Base-by-base conservation (phyloP, 305 asterid species). In the Fraxinus angustifolia region DNA sequence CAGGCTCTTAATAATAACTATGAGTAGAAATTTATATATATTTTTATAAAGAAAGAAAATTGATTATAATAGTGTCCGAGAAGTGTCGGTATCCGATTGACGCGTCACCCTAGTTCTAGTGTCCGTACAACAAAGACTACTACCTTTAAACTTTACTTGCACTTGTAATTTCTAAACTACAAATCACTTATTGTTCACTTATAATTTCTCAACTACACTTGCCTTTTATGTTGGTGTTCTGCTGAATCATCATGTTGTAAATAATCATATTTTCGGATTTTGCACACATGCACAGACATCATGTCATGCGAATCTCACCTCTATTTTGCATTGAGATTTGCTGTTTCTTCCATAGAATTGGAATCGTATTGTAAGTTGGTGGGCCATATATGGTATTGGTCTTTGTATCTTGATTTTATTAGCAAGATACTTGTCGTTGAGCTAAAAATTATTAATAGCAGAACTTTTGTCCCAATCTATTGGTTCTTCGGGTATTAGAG, bases 331-430 rank as follows among this genome's bases (percentile, higher is more conserved):
- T 30, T 12, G 74, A 68, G 42, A 33, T 71, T n/a, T n/a, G 6
- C 28, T 71, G 26, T 23, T 71, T n/a, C 75, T 33, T 31, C 42
- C 33, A 71, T 71, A 71, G 38, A 70, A 71, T n/a, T 0, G 45
- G 45, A 71, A 16, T 71, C 45, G 10, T 0, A 71, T 31, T 71
- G 48, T 26, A 26, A 67, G 35, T 71, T 71, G 42, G 48, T 33
- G 26, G 26, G 36, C 45, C 45, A 30, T 71, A 33, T 71, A 6
- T 31, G 45, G 23, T 26, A 71, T 12, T 79, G 72, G 72, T 68
- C 5, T 33, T 71, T 60, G 58, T 83, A 40, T 80, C 74, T 82
- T 53, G 45, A 81, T 78, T 26, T 6, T 14, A 70, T 42, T 6
- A 31, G 42, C 23, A 33, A 70, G 75, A 33, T 33, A 45, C 45